Evolutionary conservation across 495 filamentous ascomycete species (phyloP), one percentile per base, ranked within the genome.

Genomic region (Podospora conica): DNA sequence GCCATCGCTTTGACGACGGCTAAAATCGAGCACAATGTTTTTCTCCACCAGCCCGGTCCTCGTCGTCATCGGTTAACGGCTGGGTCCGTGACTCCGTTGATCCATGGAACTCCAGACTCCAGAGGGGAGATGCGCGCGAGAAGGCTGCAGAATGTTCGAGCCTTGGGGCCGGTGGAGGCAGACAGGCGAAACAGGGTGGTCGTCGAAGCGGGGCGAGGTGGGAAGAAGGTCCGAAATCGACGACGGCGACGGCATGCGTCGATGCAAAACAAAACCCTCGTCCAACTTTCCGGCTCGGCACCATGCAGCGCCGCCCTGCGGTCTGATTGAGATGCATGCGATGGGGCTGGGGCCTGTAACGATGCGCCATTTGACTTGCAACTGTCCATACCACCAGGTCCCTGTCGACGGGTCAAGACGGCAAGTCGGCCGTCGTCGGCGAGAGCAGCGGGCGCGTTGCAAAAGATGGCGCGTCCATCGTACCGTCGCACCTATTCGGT

Each of bases 331-430:
- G n/a, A n/a, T n/a, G n/a, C n/a, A n/a, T n/a, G 22, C 5, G 22
- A 22, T 21, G n/a, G 60, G 33, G 18, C 21, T 53, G 53, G 20
- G 21, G 40, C 53, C 23, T 56, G 55, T 61, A 64, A 48, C 54
- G 55, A 48, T 70, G 70, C 70, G 70, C 68, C 65, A 74, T 74
- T 74, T 74, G 62, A 48, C 33, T 53, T 61, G 66, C 66, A 64
- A 64, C 60, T 23, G 18, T 31, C 65, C 40, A 9, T 10, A 31
- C 10, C 10, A 31, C 40, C n/a, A 18, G 40, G 40, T 10, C 15
- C 58, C 9, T 33, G 40, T 21, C 58, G 15, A 31, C 60, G 59
- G 60, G 55, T 40, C 58, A 24, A 53, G 56, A 69, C 60, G 54
- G 64, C 60, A 54, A 31, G 33, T 53, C 31, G 27, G 61, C 62